Evolutionary conservation across 768 basidiomycete species (phyloP).

Genomic region (Wakefieldia striispora): DNA sequence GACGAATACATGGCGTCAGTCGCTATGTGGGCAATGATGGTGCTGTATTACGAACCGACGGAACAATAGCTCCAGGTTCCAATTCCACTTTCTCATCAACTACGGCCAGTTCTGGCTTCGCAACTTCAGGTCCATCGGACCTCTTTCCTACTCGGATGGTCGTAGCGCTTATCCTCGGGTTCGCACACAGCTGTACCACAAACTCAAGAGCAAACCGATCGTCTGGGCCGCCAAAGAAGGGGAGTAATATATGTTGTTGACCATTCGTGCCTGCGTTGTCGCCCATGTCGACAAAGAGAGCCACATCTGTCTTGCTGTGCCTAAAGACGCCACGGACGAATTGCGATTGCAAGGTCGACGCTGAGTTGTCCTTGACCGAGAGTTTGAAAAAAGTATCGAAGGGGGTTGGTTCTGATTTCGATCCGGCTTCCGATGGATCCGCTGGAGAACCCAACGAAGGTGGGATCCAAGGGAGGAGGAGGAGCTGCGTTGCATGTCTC

Average conservation of each 20-base stretch:
- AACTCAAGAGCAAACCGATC: constrained; percentile 83
- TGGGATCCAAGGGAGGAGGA: constrained; percentile 81
- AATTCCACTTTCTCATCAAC: constrained; percentile 49
- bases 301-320: constrained; percentile 71
- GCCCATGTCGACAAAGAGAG: constrained; percentile 79
- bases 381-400: constrained; percentile 78
- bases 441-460: constrained; percentile 35
- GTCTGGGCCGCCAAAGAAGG: constrained; percentile 94
- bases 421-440: constrained; percentile 29
- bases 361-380: constrained; percentile 45
- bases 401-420: constrained; percentile 46
- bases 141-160: constrained; percentile 59
- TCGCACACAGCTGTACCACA: constrained; percentile 74
- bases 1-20: background rate
- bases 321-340: constrained; percentile 83
- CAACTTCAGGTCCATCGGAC: constrained; percentile 44
- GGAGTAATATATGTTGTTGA: constrained; percentile 68
- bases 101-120: constrained; percentile 51
- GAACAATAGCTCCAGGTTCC: constrained; percentile 15
- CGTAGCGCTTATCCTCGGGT: constrained; percentile 64
- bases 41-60: background rate
- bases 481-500: constrained; percentile 61
- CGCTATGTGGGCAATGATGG: background rate
- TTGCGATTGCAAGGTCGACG: constrained; percentile 67
- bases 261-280: constrained; percentile 27